Evolutionary conservation across 208 protist genomes (phyloP), one percentile per base, ranked within the genome.

Genomic region (Herpetomonas tarakana): DNA sequence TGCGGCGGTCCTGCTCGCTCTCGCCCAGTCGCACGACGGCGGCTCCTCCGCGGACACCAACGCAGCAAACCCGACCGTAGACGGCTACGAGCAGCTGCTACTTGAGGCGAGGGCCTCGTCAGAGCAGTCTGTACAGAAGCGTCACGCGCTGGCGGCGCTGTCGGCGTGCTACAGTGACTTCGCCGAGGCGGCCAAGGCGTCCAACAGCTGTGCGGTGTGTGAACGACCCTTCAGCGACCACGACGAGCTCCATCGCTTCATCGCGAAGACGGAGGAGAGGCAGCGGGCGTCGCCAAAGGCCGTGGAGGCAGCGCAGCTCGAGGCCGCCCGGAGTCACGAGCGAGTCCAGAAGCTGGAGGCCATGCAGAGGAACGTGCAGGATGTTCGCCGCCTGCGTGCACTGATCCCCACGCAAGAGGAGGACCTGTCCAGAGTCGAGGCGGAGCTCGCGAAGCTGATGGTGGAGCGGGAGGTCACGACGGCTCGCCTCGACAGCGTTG

Each of bases 151-250:
- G 12, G 65, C 83, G 70, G 74, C 78, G 0, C 67, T 88, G 39
- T 51, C 68, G 11, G 63, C 65, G n/a, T 88, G 81, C 65, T 83
- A 87, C 62, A 57, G 68, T 25, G 73, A 87, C 9, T 92, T 85
- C 54, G 55, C 77, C 21, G 70, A 69, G 27, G 55, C 77, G 9
- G 81, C 86, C 21, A 62, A 65, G 54, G 52, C 28, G 41, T 52
- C 65, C n/a, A 76, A 68, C 27, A 68, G 41, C 46, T 93, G 86
- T 45, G 72, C 75, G 3, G 69, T 90, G 31, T 93, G 86, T 55
- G 81, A 83, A 46, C 79, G 82, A 0, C 27, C 41, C n/a, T 90
- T 93, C 51, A 56, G 31, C 19, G 62, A 59, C 54, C 26, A 58
- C n/a, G 53, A 57, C 18, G 67, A 35, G 3, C 28, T 55, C 0